Base-by-base conservation (phyloP, 768 basidiomycete species). In the Gymnopilus dilepis region DNA sequence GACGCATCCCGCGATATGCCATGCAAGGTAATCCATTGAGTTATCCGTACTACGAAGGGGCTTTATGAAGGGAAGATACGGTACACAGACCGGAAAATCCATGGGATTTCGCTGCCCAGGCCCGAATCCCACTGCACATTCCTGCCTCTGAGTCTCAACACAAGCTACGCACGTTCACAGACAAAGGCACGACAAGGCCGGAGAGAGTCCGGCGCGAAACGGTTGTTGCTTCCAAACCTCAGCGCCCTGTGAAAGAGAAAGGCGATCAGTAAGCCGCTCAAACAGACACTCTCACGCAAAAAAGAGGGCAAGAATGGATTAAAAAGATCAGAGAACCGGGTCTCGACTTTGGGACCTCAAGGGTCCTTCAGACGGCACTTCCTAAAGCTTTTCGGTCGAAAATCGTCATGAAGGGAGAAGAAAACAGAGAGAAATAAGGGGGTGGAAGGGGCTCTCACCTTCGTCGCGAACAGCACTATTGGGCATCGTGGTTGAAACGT, bases 281-380 rank as follows among this genome's bases (percentile, higher is more conserved):
- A 56, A 34, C 37, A 15, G 33, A 43, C 38, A 52, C 22, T 60
- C 31, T 62, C 55, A 58, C 37, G 61, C 31, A 34, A n/a, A 56
- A 62, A 54, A 38, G 47, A 45, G 61, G 40, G 52, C 58, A 54
- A 58, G 51, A 42, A 64, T 52, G 22, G 53, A 68, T 50, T 65
- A 67, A 59, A 67, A 67, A 64, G 58, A 75, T 83, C 82, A 84
- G 82, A 81, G 82, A 83, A 82, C 82, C 82, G 80, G 74, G 77
- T 74, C 66, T 79, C 81, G 81, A 81, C 82, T 74, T 66, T 66
- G 75, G 77, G 75, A 72, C 69, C 68, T 69, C 66, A 72, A 72
- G 70, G 74, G 72, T 66, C 76, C 75, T 81, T 84, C 81, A 75
- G 82, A 82, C 82, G 82, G 82, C 82, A 84, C 82, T 84, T 84